A percentile compares a stretch with the other conserved stretches of the same genome.
Evolutionary conservation across 257 asterid genomes (phyloP).

Genomic region (Euphrasia confusa): DNA sequence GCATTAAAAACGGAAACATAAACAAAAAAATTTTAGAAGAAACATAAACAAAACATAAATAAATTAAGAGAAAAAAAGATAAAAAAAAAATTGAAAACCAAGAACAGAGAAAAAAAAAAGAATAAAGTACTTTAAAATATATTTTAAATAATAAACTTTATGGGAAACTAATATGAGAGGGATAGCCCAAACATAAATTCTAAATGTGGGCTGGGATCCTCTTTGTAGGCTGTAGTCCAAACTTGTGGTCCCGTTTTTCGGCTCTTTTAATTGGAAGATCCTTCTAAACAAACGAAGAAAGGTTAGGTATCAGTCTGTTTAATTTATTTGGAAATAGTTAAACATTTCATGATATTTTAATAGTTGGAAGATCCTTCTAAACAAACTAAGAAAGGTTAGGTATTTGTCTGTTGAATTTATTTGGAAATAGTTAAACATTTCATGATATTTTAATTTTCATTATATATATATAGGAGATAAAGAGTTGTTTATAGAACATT

Average conservation of each 20-base stretch:
- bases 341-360: background rate
- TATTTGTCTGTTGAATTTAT: constrained; percentile 5
- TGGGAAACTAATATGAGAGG: no score
- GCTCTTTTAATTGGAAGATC: constrained; percentile 89
- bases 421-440: background rate
- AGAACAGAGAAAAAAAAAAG: no score
- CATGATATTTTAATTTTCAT: background rate
- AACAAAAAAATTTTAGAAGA: no score
- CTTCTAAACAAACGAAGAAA: constrained; percentile 34
- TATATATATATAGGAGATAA: constrained; percentile 32
- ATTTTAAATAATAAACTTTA: no score
- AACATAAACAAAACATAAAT: no score
- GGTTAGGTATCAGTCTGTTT: constrained; percentile 38
- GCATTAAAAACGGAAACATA: no score
- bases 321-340: background rate
- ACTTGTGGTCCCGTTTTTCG: constrained; percentile 57
- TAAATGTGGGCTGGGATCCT: no score
- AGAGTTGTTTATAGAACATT: constrained; percentile 21
- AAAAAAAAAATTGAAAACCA: no score
- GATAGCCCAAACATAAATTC: no score
- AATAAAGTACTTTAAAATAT: no score
- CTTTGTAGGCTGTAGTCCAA: no score
- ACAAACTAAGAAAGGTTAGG: constrained; percentile 37
- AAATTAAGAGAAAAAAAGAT: no score
- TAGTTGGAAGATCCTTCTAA: constrained; percentile 81